Evolutionary conservation across 2,329 filamentous ascomycete species (phyloP).

Genomic region (Fusarium palustre): DNA sequence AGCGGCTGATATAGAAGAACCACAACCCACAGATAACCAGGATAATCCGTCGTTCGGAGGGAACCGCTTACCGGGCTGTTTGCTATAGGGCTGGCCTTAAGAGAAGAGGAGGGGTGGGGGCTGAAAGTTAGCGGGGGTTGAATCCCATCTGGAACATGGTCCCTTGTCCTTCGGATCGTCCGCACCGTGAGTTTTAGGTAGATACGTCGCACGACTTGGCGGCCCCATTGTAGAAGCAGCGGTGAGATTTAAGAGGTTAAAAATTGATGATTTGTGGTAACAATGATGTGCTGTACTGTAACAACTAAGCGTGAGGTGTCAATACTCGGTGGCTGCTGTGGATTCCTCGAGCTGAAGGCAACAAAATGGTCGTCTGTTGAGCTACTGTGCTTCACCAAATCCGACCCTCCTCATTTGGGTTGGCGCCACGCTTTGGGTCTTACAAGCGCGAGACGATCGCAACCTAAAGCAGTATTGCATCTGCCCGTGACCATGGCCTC

Average conservation of each 20-base stretch:
- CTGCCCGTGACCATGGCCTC: constrained; percentile 4
- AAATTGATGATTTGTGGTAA: background rate
- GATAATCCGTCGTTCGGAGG: constrained; percentile 7
- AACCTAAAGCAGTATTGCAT: constrained; percentile 1
- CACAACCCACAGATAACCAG: constrained; percentile 8
- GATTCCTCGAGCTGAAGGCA: constrained; percentile 1
- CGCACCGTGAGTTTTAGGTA: background rate
- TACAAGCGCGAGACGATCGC: constrained; percentile 4
- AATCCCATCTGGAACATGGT: constrained; percentile 14
- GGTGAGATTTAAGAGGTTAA: constrained; percentile 11
- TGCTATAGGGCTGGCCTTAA: constrained; percentile 43
- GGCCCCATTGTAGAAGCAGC: constrained; percentile 1
- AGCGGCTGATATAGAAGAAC: constrained; percentile 9
- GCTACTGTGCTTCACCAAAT: background rate
- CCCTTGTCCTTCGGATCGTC: constrained; percentile 4
- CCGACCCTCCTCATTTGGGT: constrained; percentile 14
- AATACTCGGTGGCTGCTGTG: background rate
- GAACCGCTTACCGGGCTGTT: constrained; percentile 13
- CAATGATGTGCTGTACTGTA: background rate
- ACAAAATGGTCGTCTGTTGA: background rate
- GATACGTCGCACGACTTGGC: background rate
- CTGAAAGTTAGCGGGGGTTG: constrained; percentile 38
- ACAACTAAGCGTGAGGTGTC: background rate
- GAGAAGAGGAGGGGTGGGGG: constrained; percentile 26
- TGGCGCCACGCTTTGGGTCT: constrained; percentile 16